phyloP scores from a whole-genome alignment of 23 red algal genomes.

The Gracilariopsis chorda region DNA sequence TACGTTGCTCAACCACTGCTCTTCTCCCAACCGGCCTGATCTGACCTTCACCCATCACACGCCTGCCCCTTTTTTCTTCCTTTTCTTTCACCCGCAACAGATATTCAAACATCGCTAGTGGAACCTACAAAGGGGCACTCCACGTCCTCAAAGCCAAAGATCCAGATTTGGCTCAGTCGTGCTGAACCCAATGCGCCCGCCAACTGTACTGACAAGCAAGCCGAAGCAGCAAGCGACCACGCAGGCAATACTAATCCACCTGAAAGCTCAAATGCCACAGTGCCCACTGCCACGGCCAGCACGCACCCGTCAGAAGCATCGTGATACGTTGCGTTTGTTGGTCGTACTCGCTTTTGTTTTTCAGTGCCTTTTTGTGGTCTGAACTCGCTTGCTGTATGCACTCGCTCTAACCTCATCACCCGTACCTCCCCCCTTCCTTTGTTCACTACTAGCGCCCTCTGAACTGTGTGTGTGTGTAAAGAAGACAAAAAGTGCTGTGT shows the following conservation, averaged over 20 bases:
- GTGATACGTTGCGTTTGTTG: too few relatives aligned
- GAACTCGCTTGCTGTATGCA: too few relatives aligned
- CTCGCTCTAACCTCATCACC: too few relatives aligned
- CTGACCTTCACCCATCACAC: background rate
- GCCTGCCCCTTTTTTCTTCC: background rate
- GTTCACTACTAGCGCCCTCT: background rate
- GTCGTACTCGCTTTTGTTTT: too few relatives aligned
- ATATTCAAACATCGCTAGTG: slow-evolving; percentile 72
- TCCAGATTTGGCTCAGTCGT: slow-evolving; percentile 79
- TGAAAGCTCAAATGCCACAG: background rate
- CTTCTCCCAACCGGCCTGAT: background rate
- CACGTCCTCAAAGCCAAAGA: slow-evolving; percentile 65
- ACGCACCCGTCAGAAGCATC: background rate
- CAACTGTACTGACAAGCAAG: background rate
- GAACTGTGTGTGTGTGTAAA: background rate
- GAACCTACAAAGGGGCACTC: slow-evolving; percentile 38
- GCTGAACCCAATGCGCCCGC: background rate
- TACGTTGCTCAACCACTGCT: slow-evolving; percentile 30
- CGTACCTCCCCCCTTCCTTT: background rate
- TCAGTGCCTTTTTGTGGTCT: too few relatives aligned
- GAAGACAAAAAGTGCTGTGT: background rate
- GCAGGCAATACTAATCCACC: background rate
- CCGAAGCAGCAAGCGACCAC: background rate
- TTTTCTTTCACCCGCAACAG: background rate
- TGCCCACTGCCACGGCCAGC: background rate